A percentile compares a stretch with the other conserved stretches of the same genome.
These are phyloP conservation scores for Teratosphaeria viscida DNA, from an alignment of 2,329 filamentous ascomycete species.

Conservation along the genomic window DNA sequence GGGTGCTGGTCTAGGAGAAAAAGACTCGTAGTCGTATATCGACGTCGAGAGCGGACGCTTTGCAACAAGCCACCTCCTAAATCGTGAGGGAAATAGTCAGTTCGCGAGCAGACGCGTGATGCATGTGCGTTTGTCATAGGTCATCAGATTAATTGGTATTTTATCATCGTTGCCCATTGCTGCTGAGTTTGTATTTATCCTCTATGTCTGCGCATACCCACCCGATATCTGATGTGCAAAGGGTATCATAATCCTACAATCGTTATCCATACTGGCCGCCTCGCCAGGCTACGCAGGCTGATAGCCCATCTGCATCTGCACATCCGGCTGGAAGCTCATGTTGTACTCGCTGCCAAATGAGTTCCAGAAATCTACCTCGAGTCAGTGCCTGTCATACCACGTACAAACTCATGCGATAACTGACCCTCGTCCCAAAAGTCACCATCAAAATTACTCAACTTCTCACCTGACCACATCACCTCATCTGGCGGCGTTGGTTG, in stretches of 20 bases:
- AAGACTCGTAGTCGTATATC: no score
- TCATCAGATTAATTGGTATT: no score
- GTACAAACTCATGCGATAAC: slow-evolving; percentile 5
- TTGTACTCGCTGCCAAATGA: neutral
- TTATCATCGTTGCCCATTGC: neutral
- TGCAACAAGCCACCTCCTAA: no score
- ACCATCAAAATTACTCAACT: slow-evolving; percentile 20
- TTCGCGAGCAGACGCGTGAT: no score
- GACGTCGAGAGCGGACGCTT: no score
- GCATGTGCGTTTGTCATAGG: no score
- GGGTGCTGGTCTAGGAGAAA: no score
- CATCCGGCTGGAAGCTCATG: neutral
- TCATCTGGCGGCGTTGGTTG: slow-evolving; percentile 17
- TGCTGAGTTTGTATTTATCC: neutral
- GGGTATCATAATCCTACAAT: slow-evolving; percentile 5
- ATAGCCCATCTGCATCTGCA: neutral
- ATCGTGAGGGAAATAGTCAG: no score
- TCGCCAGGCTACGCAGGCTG: neutral
- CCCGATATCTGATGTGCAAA: neutral
- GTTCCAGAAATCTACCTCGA: slow-evolving; percentile 1
- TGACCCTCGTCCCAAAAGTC: slow-evolving; percentile 8
- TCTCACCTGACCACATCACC: slow-evolving; percentile 12
- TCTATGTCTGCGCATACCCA: neutral
- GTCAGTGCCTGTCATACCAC: neutral
- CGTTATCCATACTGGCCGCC: neutral